These are phyloP conservation scores for Mycena floridula DNA, from an alignment of 768 basidiomycete species.

Conservation along the genomic window DNA sequence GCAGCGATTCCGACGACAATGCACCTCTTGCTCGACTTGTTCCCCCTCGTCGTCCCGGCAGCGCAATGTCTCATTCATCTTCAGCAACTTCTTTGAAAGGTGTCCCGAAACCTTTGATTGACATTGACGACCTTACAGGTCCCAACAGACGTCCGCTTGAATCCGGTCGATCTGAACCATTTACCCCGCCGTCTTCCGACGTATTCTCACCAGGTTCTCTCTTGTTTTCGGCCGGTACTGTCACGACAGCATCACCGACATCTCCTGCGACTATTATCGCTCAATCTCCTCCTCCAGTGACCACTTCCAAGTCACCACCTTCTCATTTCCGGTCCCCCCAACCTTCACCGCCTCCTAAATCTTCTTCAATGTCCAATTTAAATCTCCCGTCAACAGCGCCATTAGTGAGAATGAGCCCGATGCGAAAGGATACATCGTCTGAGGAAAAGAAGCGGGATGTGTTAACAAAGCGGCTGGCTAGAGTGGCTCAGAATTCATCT, in stretches of 20 bases:
- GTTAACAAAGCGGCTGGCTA: no score
- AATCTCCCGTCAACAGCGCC: neutral
- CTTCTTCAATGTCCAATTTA: no score
- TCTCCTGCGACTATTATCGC: no score
- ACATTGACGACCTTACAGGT: slow-evolving; percentile 38
- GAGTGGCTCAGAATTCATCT: no score
- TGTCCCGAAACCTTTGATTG: slow-evolving; percentile 46
- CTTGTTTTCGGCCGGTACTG: no score
- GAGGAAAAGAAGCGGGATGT: no score
- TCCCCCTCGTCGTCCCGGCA: slow-evolving; percentile 61
- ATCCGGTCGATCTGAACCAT: slow-evolving; percentile 20
- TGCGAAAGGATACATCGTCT: slow-evolving; percentile 5
- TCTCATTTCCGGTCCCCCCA: no score
- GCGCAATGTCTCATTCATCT: slow-evolving; percentile 40
- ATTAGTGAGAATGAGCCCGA: neutral
- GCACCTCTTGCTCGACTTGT: slow-evolving; percentile 61
- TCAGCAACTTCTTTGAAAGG: neutral
- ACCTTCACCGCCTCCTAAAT: no score
- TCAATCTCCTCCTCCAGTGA: no score
- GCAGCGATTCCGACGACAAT: slow-evolving; percentile 39
- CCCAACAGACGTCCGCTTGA: slow-evolving; percentile 8
- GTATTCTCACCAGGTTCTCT: slow-evolving; percentile 6
- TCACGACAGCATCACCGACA: no score
- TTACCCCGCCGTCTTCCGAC: neutral
- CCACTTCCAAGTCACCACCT: slow-evolving; percentile 2